Evolutionary conservation across 2,329 filamentous ascomycete species (phyloP).

Genomic region (Microthyrium microscopicum): DNA sequence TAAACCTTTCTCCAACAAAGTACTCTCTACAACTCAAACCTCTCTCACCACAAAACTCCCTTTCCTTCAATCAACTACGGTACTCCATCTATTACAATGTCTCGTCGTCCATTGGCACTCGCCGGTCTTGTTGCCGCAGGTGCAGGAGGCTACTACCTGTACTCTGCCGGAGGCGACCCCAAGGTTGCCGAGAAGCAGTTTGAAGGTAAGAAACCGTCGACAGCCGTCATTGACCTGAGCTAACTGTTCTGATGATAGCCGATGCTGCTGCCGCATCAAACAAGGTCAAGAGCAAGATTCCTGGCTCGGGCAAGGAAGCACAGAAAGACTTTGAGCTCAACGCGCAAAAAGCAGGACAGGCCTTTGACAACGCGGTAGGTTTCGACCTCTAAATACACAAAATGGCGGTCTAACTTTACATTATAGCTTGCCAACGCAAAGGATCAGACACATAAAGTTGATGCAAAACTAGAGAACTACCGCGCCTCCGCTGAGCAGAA

Average conservation of each 20-base stretch:
- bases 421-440: conserved; percentile 22
- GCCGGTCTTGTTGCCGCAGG: conserved; percentile 48
- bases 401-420: conserved; percentile 17
- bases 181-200: conserved; percentile 74
- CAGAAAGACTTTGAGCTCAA: conserved; percentile 45
- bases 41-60: neutral
- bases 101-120: conserved; percentile 22
- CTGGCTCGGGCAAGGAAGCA: conserved; percentile 42
- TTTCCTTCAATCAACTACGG: neutral
- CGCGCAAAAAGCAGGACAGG: conserved; percentile 25
- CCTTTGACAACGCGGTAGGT: conserved; percentile 44
- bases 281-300: conserved; percentile 48
- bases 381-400: neutral
- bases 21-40: neutral
- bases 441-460: conserved; percentile 42
- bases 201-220: conserved; percentile 45
- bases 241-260: conserved; percentile 32
- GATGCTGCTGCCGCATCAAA: conserved; percentile 56
- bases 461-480: conserved; percentile 39
- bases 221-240: neutral
- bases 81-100: conserved; percentile 11
- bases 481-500: conserved; percentile 41
- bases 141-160: conserved; percentile 79
- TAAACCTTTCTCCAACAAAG: neutral
- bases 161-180: conserved; percentile 64